Conservation (phyloP, 1,139 yeast genomes). For the Saccharomyces uvarum region DNA sequence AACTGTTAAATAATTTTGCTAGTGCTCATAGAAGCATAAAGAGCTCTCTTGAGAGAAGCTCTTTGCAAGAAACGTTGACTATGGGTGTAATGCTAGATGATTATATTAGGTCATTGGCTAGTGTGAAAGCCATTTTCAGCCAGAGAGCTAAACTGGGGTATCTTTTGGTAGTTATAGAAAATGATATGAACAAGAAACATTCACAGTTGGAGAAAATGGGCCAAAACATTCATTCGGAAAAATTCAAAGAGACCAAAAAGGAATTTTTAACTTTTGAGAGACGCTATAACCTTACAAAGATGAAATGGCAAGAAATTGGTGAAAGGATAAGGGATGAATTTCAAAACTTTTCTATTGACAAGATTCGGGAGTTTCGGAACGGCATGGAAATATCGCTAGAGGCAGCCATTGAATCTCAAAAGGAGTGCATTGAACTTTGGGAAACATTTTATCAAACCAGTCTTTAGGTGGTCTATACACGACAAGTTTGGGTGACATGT, state of each 20-base stretch:
- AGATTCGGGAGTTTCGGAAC: slow-evolving; percentile 78
- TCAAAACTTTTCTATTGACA: slow-evolving; percentile 62
- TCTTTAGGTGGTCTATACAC: slow-evolving; percentile 13
- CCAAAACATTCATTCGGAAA: slow-evolving; percentile 48
- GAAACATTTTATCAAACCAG: slow-evolving; percentile 62
- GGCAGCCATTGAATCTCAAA: slow-evolving; percentile 85
- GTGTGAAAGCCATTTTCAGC: slow-evolving; percentile 66
- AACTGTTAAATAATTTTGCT: slow-evolving; percentile 57
- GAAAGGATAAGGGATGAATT: slow-evolving; percentile 63
- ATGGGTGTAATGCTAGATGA: slow-evolving; percentile 85
- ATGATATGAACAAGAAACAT: slow-evolving; percentile 42
- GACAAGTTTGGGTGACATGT: neutral
- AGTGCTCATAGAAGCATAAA: slow-evolving; percentile 63
- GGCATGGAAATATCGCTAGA: slow-evolving; percentile 87
- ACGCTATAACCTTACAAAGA: slow-evolving; percentile 27
- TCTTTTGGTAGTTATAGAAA: slow-evolving; percentile 47
- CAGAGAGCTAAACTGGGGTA: slow-evolving; percentile 67
- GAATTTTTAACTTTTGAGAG: slow-evolving; percentile 46
- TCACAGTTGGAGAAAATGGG: slow-evolving; percentile 47
- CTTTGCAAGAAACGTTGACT: slow-evolving; percentile 79
- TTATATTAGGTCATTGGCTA: slow-evolving; percentile 68
- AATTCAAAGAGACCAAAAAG: slow-evolving; percentile 43
- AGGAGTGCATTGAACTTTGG: slow-evolving; percentile 91
- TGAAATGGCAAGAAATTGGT: slow-evolving; percentile 54
- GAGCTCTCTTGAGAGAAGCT: slow-evolving; percentile 70